phyloP scores from a whole-genome alignment of 2,329 filamentous ascomycete species.

The Magnaporthales sp. region DNA sequence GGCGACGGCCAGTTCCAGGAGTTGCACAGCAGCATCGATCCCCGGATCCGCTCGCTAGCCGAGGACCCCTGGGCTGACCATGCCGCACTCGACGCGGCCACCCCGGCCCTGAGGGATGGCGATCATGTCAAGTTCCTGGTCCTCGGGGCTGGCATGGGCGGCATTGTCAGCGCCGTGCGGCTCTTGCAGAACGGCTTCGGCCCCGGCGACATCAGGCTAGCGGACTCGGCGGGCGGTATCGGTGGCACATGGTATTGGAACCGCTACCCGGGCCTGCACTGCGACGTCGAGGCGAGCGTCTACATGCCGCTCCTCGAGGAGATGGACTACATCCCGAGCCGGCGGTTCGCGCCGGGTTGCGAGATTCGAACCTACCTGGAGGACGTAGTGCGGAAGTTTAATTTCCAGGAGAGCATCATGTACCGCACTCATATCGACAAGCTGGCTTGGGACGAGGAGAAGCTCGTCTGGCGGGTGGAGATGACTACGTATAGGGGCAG shows the following conservation, averaged over 20 bases:
- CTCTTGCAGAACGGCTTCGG: neutral
- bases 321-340: neutral
- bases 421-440: constrained; percentile 34
- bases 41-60: neutral
- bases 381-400: constrained; percentile 29
- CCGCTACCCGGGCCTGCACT: constrained; percentile 1
- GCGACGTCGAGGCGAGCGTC: constrained; percentile 45
- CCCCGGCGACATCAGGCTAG: neutral
- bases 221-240: neutral
- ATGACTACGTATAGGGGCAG: constrained; percentile 17
- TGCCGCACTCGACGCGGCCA: neutral
- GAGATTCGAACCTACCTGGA: constrained; percentile 36
- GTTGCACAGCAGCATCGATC: neutral
- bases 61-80: neutral
- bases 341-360: neutral
- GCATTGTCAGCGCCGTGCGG: neutral
- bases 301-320: constrained; percentile 36
- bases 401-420: constrained; percentile 16
- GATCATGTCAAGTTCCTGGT: neutral
- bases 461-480: constrained; percentile 13
- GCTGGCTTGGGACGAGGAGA: constrained; percentile 31
- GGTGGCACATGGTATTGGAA: constrained; percentile 3
- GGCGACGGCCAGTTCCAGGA: neutral
- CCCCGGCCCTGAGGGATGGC: neutral
- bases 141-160: neutral